Percentiles rank a stretch among this genome's conserved stretches.
phyloP scores from a whole-genome alignment of 2,329 filamentous ascomycete species.

The Cordyceps cicadae region DNA sequence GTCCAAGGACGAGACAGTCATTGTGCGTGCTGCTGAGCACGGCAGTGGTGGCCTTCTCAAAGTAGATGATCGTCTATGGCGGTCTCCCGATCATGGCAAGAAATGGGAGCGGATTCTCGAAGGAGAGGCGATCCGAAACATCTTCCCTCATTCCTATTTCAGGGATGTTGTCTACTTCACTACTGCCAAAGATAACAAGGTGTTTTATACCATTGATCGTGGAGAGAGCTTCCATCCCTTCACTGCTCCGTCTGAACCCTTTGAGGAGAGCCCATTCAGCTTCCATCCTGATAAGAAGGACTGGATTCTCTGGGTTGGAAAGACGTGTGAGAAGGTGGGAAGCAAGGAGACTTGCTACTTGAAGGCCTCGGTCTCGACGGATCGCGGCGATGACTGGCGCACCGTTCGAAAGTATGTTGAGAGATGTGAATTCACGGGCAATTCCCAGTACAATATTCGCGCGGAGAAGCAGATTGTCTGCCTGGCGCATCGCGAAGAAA shows the following conservation, averaged over 20 bases:
- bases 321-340: constrained; percentile 53
- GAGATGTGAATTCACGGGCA: constrained; percentile 81
- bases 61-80: constrained; percentile 52
- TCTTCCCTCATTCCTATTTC: constrained; percentile 72
- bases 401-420: constrained; percentile 64
- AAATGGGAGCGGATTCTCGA: constrained; percentile 66
- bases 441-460: constrained; percentile 46
- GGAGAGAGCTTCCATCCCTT: constrained; percentile 68
- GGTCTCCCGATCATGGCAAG: constrained; percentile 83
- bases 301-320: constrained; percentile 86
- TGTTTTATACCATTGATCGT: constrained; percentile 76
- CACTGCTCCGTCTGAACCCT: constrained; percentile 52
- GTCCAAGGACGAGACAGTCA: constrained; percentile 63
- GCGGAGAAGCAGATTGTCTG: constrained; percentile 51
- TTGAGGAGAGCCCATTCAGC: constrained; percentile 41
- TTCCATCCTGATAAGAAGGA: constrained; percentile 84
- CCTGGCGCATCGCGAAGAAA: constrained; percentile 46
- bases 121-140: constrained; percentile 58
- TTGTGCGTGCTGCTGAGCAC: constrained; percentile 40
- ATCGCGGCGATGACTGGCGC: constrained; percentile 75
- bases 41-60: constrained; percentile 21
- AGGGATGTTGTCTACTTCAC: constrained; percentile 84
- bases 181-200: constrained; percentile 50
- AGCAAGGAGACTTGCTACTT: constrained; percentile 53
- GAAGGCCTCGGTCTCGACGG: constrained; percentile 67